These are phyloP conservation scores for Nephelium lappaceum DNA, from an alignment of 345 rosid species.

Conservation along the genomic window DNA sequence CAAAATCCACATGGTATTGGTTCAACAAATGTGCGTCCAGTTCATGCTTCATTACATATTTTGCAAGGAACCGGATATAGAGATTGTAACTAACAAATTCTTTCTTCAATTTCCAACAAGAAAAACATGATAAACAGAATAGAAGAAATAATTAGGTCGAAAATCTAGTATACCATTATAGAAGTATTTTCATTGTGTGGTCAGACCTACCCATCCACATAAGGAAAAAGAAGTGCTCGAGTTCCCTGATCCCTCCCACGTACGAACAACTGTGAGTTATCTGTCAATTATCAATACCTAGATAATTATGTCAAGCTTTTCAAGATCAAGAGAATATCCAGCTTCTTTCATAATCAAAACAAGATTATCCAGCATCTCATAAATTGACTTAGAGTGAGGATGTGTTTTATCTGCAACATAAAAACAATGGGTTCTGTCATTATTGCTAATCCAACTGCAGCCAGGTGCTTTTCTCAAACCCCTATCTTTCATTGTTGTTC, in stretches of 20 bases:
- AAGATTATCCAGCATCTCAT: constrained; percentile 54
- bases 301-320: constrained; percentile 11
- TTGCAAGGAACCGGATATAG: neutral
- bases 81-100: neutral
- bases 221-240: neutral
- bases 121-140: neutral
- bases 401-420: constrained; percentile 58
- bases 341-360: constrained; percentile 46
- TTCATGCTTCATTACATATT: constrained; percentile 5
- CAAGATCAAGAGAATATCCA: constrained; percentile 26
- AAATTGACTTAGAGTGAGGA: constrained; percentile 42
- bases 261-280: neutral
- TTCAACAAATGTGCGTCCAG: neutral
- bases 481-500: constrained; percentile 56
- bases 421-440: constrained; percentile 51
- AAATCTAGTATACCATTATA: neutral
- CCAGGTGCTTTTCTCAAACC: constrained; percentile 70
- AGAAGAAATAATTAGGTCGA: neutral
- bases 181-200: too few species aligned
- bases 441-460: constrained; percentile 68
- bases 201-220: neutral
- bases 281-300: neutral
- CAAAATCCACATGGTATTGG: neutral
- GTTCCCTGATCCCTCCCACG: neutral
- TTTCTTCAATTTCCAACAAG: neutral